Conservation (phyloP, 23 red algal genomes). For the Cyanidiococcus yangmingshanensis region DNA sequence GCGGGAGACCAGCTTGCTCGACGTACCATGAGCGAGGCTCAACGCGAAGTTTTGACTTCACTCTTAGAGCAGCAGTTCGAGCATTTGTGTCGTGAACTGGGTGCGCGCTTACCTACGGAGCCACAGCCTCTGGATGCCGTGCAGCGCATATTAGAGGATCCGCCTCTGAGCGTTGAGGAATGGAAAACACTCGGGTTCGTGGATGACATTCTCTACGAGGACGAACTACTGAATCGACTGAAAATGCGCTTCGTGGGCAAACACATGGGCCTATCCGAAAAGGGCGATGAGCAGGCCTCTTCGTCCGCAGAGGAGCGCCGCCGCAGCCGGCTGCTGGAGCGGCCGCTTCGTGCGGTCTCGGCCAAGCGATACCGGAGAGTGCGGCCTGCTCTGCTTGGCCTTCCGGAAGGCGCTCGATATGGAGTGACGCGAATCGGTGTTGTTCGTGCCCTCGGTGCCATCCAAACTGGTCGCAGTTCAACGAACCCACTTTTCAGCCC, state of each 20-base stretch:
- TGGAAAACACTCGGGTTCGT: slow-evolving; percentile 55
- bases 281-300: neutral
- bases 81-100: slow-evolving; percentile 40
- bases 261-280: slow-evolving; percentile 19
- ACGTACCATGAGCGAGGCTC: slow-evolving; percentile 55
- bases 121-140: slow-evolving; percentile 33
- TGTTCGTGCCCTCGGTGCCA: slow-evolving; percentile 75
- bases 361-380: slow-evolving; percentile 17
- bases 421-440: slow-evolving; percentile 54
- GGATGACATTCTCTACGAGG: slow-evolving; percentile 58
- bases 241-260: slow-evolving; percentile 43
- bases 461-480: slow-evolving; percentile 53
- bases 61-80: slow-evolving; percentile 49
- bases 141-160: slow-evolving; percentile 35
- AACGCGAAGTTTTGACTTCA: slow-evolving; percentile 66
- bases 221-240: slow-evolving; percentile 51
- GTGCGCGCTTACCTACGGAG: slow-evolving; percentile 20
- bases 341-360: slow-evolving; percentile 30
- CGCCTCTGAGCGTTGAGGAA: slow-evolving; percentile 49
- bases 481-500: slow-evolving; percentile 41
- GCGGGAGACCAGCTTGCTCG: slow-evolving; percentile 84
- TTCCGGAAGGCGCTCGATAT: slow-evolving; percentile 10
- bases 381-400: slow-evolving; percentile 33
- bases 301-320: neutral
- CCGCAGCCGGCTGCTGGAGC: slow-evolving; percentile 21